Evolutionary conservation across 139 green algal genomes (phyloP), one percentile per base, ranked within the genome.

Genomic region (Volvox reticuliferus): DNA sequence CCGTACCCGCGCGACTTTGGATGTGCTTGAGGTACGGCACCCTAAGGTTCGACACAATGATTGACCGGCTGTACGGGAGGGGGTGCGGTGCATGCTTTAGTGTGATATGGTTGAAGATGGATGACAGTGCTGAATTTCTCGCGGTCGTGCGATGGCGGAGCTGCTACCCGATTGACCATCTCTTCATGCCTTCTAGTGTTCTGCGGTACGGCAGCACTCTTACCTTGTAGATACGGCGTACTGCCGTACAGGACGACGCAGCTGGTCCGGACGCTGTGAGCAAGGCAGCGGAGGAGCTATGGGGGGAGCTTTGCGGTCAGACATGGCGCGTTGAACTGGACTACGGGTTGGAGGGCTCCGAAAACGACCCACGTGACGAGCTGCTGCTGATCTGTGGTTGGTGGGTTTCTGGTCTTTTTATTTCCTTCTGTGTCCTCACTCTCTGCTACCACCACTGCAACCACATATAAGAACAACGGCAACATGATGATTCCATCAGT

Each of bases 291-390:
- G 82, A 88, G 82, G 82, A 78, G 82, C 62, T 88, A 62, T 79
- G 67, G 67, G 3, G 24, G 30, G 83, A 88, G 67, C 67, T 88
- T 67, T 80, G 67, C 36, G 67, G 83, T 65, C 83, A 88, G 83
- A 88, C 83, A 6, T 88, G 67, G 67, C 83, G 83, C 2, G 35
- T 67, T 36, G 83, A 88, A 33, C 67, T 88, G 36, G 83, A 88
- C 35, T 88, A 88, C 83, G 83, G 83, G 24, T 33, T 88, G 83
- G 67, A 20, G 67, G 83, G 83, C 13, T 55, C 67, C 14, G 83
- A 80, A 17, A 24, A 30, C 33, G 26, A 88, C 35, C 83, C 83
- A 26, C 16, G 35, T 2, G 83, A 88, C 83, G 24, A 80, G 36
- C 67, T 88, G 36, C 67, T 88, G 83, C 61, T 88, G 35, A 37